phyloP scores from a whole-genome alignment of 495 filamentous ascomycete species.

The Parmelia sp. region DNA sequence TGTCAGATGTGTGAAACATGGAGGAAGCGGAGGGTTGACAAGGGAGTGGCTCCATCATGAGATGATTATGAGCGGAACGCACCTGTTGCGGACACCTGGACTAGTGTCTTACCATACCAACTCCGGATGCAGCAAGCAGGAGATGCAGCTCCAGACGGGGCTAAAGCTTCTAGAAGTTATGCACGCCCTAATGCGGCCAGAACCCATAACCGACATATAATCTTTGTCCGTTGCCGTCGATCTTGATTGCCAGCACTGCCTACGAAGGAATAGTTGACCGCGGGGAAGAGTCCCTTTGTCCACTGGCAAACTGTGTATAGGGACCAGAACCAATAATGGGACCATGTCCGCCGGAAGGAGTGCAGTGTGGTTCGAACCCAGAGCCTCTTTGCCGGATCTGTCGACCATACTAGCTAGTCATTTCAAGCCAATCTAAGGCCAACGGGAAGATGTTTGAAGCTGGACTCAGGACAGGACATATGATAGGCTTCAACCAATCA shows the following conservation, averaged over 20 bases:
- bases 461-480: constrained; percentile 2
- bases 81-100: constrained; percentile 13
- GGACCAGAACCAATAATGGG: not conserved
- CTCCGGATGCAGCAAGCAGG: constrained; percentile 14
- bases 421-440: constrained; percentile 1
- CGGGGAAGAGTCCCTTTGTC: constrained; percentile 12
- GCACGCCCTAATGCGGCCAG: constrained; percentile 2
- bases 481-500: constrained; percentile 7
- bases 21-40: not conserved
- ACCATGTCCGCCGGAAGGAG: not conserved
- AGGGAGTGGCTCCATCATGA: constrained; percentile 8
- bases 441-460: not conserved
- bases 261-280: not conserved
- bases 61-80: not conserved
- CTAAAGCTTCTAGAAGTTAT: constrained; percentile 3
- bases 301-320: constrained; percentile 1
- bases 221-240: constrained; percentile 15
- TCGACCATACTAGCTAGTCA: constrained; percentile 1
- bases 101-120: constrained; percentile 9
- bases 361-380: constrained; percentile 2
- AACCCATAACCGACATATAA: constrained; percentile 1
- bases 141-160: constrained; percentile 8
- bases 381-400: not conserved
- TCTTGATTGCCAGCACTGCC: constrained; percentile 5
- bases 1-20: not conserved